Percentiles rank a stretch among this genome's conserved stretches.
Evolutionary conservation across 2,329 filamentous ascomycete species (phyloP).

Genomic region (Fusarium liriodendri): DNA sequence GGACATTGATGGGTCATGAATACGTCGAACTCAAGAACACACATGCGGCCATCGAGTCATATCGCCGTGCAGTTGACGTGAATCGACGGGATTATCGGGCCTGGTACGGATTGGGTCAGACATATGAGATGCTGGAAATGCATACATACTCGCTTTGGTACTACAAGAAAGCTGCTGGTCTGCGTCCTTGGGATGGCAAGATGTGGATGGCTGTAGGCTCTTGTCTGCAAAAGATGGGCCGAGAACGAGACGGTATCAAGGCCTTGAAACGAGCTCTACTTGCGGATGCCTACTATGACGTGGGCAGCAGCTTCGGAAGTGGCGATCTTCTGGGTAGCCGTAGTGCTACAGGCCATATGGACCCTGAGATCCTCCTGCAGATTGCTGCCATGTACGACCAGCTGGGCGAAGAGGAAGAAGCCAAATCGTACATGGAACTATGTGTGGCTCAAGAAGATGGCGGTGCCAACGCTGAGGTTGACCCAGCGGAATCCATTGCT

Average conservation of each 20-base stretch:
- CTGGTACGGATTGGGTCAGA: slow-evolving; percentile 97
- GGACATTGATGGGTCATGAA: slow-evolving; percentile 99
- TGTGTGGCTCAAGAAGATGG: slow-evolving; percentile 94
- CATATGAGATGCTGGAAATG: slow-evolving; percentile 98
- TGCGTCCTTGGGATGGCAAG: slow-evolving; percentile 96
- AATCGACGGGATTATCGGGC: slow-evolving; percentile 97
- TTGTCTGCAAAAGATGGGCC: slow-evolving; percentile 89
- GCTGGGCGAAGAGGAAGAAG: slow-evolving; percentile 80
- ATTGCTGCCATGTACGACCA: slow-evolving; percentile 92
- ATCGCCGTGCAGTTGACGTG: slow-evolving; percentile 93
- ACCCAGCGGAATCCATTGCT: slow-evolving; percentile 61
- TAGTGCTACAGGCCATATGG: slow-evolving; percentile 71
- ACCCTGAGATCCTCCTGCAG: slow-evolving; percentile 90
- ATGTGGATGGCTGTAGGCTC: slow-evolving; percentile 98
- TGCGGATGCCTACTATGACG: slow-evolving; percentile 87
- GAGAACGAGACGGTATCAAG: slow-evolving; percentile 91
- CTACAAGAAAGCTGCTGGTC: slow-evolving; percentile 92
- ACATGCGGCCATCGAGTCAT: slow-evolving; percentile 96
- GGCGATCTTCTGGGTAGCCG: slow-evolving; percentile 60
- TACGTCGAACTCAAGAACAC: slow-evolving; percentile 99
- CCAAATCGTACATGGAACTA: slow-evolving; percentile 94
- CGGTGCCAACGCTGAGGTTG: slow-evolving; percentile 55
- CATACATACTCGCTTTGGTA: slow-evolving; percentile 97
- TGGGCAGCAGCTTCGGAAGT: slow-evolving; percentile 65
- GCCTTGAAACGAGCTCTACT: slow-evolving; percentile 92